Conservation (phyloP, 164 flowering plant species). For the Vitis labrusca region DNA sequence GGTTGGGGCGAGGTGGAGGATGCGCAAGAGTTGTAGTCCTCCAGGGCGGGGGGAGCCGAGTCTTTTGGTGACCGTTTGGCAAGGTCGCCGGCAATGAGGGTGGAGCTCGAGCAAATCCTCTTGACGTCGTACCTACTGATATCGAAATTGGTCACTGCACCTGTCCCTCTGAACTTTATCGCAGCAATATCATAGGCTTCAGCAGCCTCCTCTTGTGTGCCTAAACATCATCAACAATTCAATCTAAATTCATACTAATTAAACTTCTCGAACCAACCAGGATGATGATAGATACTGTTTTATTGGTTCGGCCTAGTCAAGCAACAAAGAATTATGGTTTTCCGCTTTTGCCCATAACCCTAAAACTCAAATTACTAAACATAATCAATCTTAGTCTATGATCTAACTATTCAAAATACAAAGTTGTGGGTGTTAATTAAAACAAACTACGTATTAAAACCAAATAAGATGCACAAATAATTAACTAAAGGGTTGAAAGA, state of each 20-base stretch:
- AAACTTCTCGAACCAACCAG: too few relatives aligned
- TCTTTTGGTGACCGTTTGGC: constrained; percentile 66
- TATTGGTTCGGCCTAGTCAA: too few relatives aligned
- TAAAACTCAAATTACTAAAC: too few relatives aligned
- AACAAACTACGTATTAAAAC: neutral
- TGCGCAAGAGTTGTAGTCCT: constrained; percentile 32
- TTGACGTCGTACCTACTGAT: constrained; percentile 79
- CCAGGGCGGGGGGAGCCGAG: constrained; percentile 16
- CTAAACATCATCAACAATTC: constrained; percentile 22
- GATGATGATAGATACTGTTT: too few relatives aligned
- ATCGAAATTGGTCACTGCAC: constrained; percentile 82
- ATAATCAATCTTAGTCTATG: too few relatives aligned
- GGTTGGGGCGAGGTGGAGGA: constrained; percentile 30
- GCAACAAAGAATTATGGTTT: too few relatives aligned
- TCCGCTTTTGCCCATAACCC: too few relatives aligned
- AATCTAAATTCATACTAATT: too few relatives aligned
- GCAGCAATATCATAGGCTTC: constrained; percentile 93
- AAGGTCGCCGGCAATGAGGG: constrained; percentile 58
- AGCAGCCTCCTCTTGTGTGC: constrained; percentile 92
- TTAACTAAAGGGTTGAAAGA: neutral
- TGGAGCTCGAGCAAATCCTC: constrained; percentile 73
- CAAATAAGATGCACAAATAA: neutral
- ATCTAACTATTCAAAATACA: too few relatives aligned
- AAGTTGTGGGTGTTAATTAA: too few relatives aligned
- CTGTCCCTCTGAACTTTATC: constrained; percentile 74